Conservation (phyloP, 2,329 filamentous ascomycete species). For the Pseudogymnoascus sp. region DNA sequence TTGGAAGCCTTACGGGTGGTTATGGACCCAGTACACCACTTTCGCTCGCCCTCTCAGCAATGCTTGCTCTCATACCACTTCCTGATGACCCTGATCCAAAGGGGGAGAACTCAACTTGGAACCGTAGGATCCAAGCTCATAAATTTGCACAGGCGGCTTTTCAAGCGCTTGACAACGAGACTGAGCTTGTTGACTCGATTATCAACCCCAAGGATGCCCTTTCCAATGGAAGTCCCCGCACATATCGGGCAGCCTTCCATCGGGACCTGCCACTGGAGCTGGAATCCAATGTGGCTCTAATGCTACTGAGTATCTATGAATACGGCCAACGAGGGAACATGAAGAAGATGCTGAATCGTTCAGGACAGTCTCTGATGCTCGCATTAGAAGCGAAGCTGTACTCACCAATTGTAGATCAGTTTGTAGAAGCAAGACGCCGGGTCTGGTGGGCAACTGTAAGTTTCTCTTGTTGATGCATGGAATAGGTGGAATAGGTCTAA, state of each 20-base stretch:
- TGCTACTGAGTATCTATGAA: constrained; percentile 43
- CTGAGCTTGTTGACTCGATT: constrained; percentile 39
- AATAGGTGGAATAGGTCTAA: constrained; percentile 2
- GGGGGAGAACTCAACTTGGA: constrained; percentile 33
- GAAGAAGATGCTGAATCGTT: constrained; percentile 42
- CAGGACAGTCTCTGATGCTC: constrained; percentile 38
- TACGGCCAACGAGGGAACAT: constrained; percentile 46
- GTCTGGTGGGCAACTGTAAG: constrained; percentile 46
- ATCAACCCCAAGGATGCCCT: constrained; percentile 38
- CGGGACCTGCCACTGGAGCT: constrained; percentile 36
- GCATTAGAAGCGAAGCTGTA: constrained; percentile 40
- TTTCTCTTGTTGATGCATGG: neutral
- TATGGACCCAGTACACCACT: constrained; percentile 37
- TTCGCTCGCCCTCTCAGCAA: constrained; percentile 39
- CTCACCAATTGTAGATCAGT: constrained; percentile 30
- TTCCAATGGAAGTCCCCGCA: constrained; percentile 25
- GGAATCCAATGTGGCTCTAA: constrained; percentile 40
- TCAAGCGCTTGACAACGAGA: constrained; percentile 41
- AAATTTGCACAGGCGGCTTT: constrained; percentile 40
- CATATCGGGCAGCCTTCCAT: constrained; percentile 36
- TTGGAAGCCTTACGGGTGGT: constrained; percentile 27
- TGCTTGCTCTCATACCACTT: constrained; percentile 40
- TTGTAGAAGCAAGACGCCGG: constrained; percentile 38
- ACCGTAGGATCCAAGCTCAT: constrained; percentile 40
- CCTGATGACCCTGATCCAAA: constrained; percentile 25